Percentiles rank a stretch among this genome's conserved stretches.
Evolutionary conservation across 306 rosid species (phyloP).

Genomic region (Prosopis cineraria): DNA sequence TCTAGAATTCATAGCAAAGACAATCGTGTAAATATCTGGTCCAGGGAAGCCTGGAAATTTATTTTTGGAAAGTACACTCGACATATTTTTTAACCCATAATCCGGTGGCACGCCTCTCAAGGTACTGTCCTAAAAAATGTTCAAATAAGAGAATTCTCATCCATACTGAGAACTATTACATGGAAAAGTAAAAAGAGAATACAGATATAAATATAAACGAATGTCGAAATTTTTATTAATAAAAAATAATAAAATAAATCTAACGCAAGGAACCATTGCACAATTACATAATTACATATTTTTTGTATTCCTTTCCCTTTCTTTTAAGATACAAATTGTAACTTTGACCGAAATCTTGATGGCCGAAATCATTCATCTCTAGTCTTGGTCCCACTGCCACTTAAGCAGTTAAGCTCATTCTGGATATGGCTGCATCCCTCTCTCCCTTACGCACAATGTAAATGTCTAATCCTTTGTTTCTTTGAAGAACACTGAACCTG

Average conservation of each 20-base stretch:
- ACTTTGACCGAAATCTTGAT: constrained; percentile 19
- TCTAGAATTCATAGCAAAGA: neutral
- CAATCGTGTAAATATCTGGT: neutral
- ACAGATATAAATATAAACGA: neutral
- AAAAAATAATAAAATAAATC: too few species aligned
- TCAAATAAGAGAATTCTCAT: constrained; percentile 1
- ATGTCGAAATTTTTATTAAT: neutral
- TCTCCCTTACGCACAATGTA: neutral
- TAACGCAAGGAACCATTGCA: neutral
- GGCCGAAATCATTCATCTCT: constrained; percentile 18
- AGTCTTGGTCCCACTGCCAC: constrained; percentile 1
- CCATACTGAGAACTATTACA: neutral
- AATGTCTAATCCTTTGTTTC: neutral
- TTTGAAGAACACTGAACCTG: neutral
- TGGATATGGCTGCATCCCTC: neutral
- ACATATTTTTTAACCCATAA: neutral
- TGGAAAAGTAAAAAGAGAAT: neutral
- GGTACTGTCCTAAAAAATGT: neutral
- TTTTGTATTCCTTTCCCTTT: neutral
- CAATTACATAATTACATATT: neutral
- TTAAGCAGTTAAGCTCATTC: constrained; percentile 3
- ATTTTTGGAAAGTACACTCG: neutral
- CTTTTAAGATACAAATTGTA: neutral
- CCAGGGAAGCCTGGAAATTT: too few species aligned
- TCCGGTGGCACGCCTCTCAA: constrained; percentile 2